Evolutionary conservation across 2,329 filamentous ascomycete species (phyloP), one percentile per base, ranked within the genome.

Genomic region (Cordyceps cateniannulata): DNA sequence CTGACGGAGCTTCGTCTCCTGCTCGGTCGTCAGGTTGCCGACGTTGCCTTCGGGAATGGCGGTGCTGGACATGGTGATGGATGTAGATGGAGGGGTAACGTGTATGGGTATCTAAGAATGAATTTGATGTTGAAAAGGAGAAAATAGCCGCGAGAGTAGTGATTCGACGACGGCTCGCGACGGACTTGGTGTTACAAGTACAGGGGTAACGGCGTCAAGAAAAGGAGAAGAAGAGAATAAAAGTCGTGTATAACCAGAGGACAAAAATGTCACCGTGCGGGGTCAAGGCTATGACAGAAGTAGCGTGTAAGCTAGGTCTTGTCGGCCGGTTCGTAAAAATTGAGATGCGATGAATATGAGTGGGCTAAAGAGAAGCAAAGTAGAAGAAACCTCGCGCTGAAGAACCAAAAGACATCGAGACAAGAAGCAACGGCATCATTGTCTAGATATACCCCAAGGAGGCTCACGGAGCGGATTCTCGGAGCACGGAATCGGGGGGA

Each of bases 1-100:
- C 25, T 68, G 60, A 24, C 66, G 68, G 7, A 70, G 63, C 51
- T 66, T 65, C 32, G 55, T 56, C 61, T 69, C 63, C 53, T 70
- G 66, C 25, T 65, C 62, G 7, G 59, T 14, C 4, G 65, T 68
- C 50, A 70, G 62, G 59, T 68, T 66, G 56, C 68, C 67, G 35
- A 68, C 62, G 47, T 62, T 62, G 25, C 60, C 53, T 9, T 61
- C 45, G 38, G 59, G 59, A 42, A 50, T 56, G 12, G 47, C 42
- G 22, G 49, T 53, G 40, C 20, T 40, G 10, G 47, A 40, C 32
- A 50, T 52, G 38, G 25, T 59, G 27, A 38, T 14, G 2, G 18
- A 32, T 51, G 24, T 51, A 16, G 38, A 29, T 45, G 38, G 25
- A 16, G 35, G 51, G 27, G 12, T 47, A 48, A 6, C 40, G 22